A percentile compares a stretch with the other conserved stretches of the same genome.
phyloP scores from a whole-genome alignment of 1,284 basidiomycete species.

The Fomitiporia mediterranea region DNA sequence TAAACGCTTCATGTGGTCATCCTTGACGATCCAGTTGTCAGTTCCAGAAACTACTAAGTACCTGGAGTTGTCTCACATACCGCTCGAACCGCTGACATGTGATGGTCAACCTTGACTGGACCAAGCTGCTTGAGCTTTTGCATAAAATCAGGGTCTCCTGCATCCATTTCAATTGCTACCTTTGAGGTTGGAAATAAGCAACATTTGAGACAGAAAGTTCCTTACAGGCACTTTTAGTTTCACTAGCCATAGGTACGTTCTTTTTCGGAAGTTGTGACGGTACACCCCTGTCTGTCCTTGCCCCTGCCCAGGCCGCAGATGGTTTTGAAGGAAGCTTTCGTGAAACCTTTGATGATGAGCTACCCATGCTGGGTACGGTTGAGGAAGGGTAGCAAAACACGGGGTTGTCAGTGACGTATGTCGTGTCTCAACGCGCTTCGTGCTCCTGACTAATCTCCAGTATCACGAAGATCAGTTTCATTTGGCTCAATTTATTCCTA shows the following conservation, averaged over 20 bases:
- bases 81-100: conserved; percentile 48
- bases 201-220: background rate
- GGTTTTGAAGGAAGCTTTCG: conserved; percentile 56
- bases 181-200: background rate
- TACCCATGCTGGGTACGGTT: conserved; percentile 57
- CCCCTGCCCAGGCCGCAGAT: conserved; percentile 50
- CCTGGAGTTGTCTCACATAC: conserved; percentile 36
- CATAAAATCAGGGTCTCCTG: conserved; percentile 72
- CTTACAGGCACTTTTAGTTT: conserved; percentile 49
- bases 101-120: conserved; percentile 67
- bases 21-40: background rate
- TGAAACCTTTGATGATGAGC: conserved; percentile 59
- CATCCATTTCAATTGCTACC: conserved; percentile 63
- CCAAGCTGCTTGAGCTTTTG: conserved; percentile 68
- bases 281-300: conserved; percentile 34
- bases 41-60: background rate
- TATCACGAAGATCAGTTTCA: too few species aligned
- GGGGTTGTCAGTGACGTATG: too few species aligned
- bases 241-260: conserved; percentile 44
- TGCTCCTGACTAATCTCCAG: too few species aligned
- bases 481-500: too few species aligned
- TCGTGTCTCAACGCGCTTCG: too few species aligned
- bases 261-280: conserved; percentile 17
- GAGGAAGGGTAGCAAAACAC: too few species aligned
- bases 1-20: conserved; percentile 36